Percentiles rank a stretch among this genome's conserved stretches.
phyloP scores from a whole-genome alignment of 352 stramenopile genomes.

The Globisporangium yorkense region DNA sequence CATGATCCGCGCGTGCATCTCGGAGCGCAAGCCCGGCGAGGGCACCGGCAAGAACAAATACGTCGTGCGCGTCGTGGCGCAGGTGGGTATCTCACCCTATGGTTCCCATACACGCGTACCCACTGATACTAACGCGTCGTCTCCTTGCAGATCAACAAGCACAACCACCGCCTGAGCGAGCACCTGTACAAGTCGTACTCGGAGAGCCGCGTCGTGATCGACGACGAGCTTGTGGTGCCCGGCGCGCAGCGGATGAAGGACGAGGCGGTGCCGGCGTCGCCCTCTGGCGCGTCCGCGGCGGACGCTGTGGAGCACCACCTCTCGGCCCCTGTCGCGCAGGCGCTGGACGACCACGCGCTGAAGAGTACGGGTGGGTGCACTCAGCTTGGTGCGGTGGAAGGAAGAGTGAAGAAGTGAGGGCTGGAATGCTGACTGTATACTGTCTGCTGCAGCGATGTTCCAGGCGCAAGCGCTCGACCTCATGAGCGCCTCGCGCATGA shows the following conservation, averaged over 20 bases:
- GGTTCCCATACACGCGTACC: no score
- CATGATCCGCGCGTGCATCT: conserved; percentile 82
- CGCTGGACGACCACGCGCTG: conserved; percentile 50
- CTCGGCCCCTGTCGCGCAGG: conserved; percentile 16
- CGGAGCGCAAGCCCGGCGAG: conserved; percentile 62
- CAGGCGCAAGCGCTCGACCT: conserved; percentile 53
- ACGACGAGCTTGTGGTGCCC: conserved; percentile 66
- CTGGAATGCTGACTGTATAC: neutral
- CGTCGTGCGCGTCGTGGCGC: conserved; percentile 74
- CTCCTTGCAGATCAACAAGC: conserved; percentile 58
- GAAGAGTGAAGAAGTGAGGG: neutral
- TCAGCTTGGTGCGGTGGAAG: no score
- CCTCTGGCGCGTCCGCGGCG: conserved; percentile 9
- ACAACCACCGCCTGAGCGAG: conserved; percentile 82
- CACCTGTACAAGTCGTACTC: conserved; percentile 86
- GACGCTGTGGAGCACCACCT: conserved; percentile 22
- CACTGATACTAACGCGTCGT: no score
- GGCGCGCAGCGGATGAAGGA: conserved; percentile 46
- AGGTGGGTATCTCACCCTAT: conserved; percentile 23
- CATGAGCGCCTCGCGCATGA: conserved; percentile 46
- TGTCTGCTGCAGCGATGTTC: conserved; percentile 31
- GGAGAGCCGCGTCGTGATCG: conserved; percentile 80
- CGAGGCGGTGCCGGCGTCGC: conserved; percentile 18
- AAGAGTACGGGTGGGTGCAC: conserved; percentile 38
- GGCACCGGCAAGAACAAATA: conserved; percentile 64